These are phyloP conservation scores for Alternaria sp. DNA, from an alignment of 2,329 filamentous ascomycete species.

Conservation along the genomic window DNA sequence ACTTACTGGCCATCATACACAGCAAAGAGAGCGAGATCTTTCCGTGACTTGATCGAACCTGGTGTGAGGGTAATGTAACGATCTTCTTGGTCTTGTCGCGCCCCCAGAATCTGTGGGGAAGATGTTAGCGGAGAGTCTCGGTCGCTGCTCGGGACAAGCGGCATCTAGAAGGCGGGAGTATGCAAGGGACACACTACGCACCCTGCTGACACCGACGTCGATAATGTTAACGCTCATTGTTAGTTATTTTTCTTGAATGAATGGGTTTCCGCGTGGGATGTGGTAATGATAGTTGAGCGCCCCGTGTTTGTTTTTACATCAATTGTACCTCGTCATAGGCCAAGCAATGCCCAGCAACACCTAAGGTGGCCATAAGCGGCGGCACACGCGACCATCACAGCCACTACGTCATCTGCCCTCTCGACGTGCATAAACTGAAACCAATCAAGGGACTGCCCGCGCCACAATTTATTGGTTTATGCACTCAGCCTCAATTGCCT, in stretches of 20 bases:
- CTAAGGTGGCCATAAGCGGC: slow-evolving; percentile 13
- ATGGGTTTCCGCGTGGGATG: slow-evolving; percentile 1
- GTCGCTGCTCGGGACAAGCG: slow-evolving; percentile 8
- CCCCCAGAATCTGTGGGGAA: slow-evolving; percentile 31
- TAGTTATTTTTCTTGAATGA: not conserved
- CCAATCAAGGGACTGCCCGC: slow-evolving; percentile 11
- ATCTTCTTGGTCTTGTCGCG: slow-evolving; percentile 35
- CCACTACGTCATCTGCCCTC: slow-evolving; percentile 29
- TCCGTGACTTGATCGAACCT: slow-evolving; percentile 30
- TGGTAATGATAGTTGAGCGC: not conserved
- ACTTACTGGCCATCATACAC: slow-evolving; percentile 40
- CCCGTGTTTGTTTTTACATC: slow-evolving; percentile 7
- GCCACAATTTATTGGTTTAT: slow-evolving; percentile 5
- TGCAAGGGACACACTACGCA: slow-evolving; percentile 16
- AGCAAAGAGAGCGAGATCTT: slow-evolving; percentile 34
- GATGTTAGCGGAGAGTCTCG: slow-evolving; percentile 23
- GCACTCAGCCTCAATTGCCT: slow-evolving; percentile 19
- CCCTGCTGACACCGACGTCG: slow-evolving; percentile 28
- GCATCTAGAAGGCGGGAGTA: not conserved
- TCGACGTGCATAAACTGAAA: slow-evolving; percentile 6
- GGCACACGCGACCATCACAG: slow-evolving; percentile 20
- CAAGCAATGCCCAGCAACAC: slow-evolving; percentile 21
- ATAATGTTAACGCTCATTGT: slow-evolving; percentile 26
- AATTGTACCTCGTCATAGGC: slow-evolving; percentile 17
- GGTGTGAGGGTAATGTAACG: slow-evolving; percentile 29